Conservation (phyloP, 2,329 filamentous ascomycete species). For the Neophaeococcomyces aloes region DNA sequence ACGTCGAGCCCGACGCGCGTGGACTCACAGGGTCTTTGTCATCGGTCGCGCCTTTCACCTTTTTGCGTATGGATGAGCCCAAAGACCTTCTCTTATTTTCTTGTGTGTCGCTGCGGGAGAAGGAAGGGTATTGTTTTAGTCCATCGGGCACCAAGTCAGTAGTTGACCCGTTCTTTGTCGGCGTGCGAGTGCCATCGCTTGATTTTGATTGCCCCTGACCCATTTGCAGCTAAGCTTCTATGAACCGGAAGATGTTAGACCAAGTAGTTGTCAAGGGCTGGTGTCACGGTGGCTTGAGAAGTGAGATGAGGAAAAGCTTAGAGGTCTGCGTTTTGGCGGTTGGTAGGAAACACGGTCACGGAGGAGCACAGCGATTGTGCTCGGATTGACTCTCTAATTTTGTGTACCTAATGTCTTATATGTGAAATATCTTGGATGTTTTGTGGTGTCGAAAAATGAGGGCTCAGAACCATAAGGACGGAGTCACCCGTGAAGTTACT, state of each 20-base stretch:
- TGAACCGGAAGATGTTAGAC: not conserved
- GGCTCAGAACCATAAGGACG: too few relatives aligned
- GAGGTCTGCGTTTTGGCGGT: slow-evolving; percentile 25
- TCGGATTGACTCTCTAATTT: not conserved
- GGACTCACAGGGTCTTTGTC: slow-evolving; percentile 51
- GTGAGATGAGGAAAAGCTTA: slow-evolving; percentile 25
- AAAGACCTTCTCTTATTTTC: slow-evolving; percentile 74
- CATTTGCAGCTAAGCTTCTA: slow-evolving; percentile 29
- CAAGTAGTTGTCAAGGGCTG: slow-evolving; percentile 1
- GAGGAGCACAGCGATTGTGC: slow-evolving; percentile 6
- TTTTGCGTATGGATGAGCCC: slow-evolving; percentile 68
- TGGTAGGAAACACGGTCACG: slow-evolving; percentile 7
- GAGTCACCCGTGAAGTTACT: too few relatives aligned
- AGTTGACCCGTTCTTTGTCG: slow-evolving; percentile 30
- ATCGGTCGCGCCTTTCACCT: slow-evolving; percentile 59
- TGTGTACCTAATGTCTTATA: too few relatives aligned
- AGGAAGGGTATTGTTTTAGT: slow-evolving; percentile 80
- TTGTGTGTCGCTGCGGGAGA: slow-evolving; percentile 84
- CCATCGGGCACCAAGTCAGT: slow-evolving; percentile 38
- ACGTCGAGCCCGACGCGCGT: slow-evolving; percentile 56
- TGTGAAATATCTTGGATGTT: too few relatives aligned
- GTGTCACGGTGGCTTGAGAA: slow-evolving; percentile 28
- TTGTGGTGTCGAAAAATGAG: too few relatives aligned
- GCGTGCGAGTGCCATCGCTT: slow-evolving; percentile 44
- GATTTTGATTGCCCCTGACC: slow-evolving; percentile 43